Percentiles rank a stretch among this genome's conserved stretches.
Conservation (phyloP, 768 basidiomycete genomes). For the Scleroderma citrinum region DNA sequence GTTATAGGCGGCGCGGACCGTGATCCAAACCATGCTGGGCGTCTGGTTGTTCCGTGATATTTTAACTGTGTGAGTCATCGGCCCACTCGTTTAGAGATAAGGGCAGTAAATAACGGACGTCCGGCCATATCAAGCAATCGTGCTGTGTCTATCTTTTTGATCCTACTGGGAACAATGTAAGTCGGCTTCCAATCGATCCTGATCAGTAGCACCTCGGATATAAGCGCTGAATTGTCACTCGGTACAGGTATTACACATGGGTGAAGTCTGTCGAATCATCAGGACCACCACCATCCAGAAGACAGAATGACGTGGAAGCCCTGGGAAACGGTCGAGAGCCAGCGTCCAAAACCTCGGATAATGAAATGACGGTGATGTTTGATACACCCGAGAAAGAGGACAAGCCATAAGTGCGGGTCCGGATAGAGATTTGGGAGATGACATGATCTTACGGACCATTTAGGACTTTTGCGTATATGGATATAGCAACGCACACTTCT, state of each 20-base stretch:
- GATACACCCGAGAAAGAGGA: conserved; percentile 25
- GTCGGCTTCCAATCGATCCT: conserved; percentile 12
- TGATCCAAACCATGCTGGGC: conserved; percentile 77
- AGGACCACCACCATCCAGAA: conserved; percentile 20
- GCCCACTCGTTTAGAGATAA: not conserved
- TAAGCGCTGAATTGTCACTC: not conserved
- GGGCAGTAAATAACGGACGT: conserved; percentile 4
- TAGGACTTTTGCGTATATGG: not conserved
- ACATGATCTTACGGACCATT: not conserved
- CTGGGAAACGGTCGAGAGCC: conserved; percentile 18
- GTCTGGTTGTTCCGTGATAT: conserved; percentile 73
- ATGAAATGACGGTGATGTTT: conserved; percentile 17
- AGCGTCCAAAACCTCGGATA: conserved; percentile 10
- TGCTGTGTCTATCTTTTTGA: conserved; percentile 57
- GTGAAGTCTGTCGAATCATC: conserved; percentile 25
- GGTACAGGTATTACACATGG: conserved; percentile 54
- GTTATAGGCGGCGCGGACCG: conserved; percentile 68
- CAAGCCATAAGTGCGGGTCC: conserved; percentile 4
- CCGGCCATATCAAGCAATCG: conserved; percentile 42
- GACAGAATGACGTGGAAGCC: conserved; percentile 37
- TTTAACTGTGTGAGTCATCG: conserved; percentile 55
- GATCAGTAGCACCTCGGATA: not conserved
- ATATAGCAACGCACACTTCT: not conserved
- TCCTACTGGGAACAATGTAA: conserved; percentile 63
- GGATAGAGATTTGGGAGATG: not conserved